Evolutionary conservation across 805 yeast genomes (phyloP).

Genomic region (Tetrapisispora phaffii): DNA sequence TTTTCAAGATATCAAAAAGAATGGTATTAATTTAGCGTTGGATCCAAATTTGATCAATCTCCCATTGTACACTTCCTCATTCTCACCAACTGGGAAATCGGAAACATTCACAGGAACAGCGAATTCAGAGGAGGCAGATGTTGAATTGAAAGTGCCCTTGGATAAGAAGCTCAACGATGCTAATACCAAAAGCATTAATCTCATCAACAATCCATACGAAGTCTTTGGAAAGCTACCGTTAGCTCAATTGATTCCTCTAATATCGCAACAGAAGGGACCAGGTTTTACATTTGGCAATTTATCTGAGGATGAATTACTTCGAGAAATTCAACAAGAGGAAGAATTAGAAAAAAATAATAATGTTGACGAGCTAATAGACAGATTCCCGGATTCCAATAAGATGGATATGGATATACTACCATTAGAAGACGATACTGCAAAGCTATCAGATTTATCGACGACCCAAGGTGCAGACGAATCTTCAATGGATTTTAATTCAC

Average conservation of each 20-base stretch:
- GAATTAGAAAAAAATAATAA: neutral
- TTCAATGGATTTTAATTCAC: neutral
- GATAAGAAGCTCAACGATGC: neutral
- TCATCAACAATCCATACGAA: constrained; percentile 27
- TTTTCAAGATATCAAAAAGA: neutral
- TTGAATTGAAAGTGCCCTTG: neutral
- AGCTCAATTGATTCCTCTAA: constrained; percentile 48
- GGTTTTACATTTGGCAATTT: constrained; percentile 37
- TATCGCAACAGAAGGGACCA: constrained; percentile 47
- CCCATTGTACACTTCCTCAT: constrained; percentile 6
- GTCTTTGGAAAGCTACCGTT: constrained; percentile 34
- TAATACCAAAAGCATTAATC: neutral
- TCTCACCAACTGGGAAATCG: neutral
- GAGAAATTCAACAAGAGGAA: constrained; percentile 32
- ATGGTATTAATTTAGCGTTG: constrained; percentile 24
- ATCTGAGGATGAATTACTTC: constrained; percentile 41
- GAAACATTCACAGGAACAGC: neutral
- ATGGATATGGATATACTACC: constrained; percentile 2
- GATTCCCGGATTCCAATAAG: constrained; percentile 1
- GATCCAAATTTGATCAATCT: constrained; percentile 27
- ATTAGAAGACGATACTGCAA: neutral
- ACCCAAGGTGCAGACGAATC: neutral
- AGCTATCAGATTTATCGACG: neutral
- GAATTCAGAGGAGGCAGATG: neutral
- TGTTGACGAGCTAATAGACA: neutral